Base-by-base conservation (phyloP, 192 early-diverging fungal species). In the Funneliformis geosporum region DNA sequence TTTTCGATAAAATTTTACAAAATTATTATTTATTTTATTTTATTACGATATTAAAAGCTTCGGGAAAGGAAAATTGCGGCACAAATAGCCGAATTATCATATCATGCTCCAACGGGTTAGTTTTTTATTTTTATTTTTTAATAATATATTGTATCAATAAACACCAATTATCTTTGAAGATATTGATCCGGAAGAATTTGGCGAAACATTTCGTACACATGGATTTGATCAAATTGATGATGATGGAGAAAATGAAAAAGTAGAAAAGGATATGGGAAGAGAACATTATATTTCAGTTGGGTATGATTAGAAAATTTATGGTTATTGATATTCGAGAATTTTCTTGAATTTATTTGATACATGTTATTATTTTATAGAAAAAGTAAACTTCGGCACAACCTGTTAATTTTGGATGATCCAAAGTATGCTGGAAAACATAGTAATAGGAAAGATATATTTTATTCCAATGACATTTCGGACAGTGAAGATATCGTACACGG, bases 211-310 rank as follows among this genome's bases (percentile, higher is more conserved):
- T 40, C 77, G 83, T 18, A 78, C 76, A 64, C 82, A 85, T 71
- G 87, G 82, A n/a, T 82, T 86, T 25, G 87, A 83, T 40, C 81
- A 85, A 12, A 84, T 84, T n/a, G 84, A 84, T 59, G 80, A 85
- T n/a, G 84, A 84, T 59, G 80, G 85, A 21, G 90, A 85, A 38
- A 85, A 86, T 21, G 88, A 85, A 8, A 85, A 81, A 3, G 89
- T 89, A 18, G 82, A 79, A 11, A 76, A 90, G 40, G 83, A 85
- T 1, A 75, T 82, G 67, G 85, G 79, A 65, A 90, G 92, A 47
- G 88, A 90, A 70, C 92, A 94, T 80, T 95, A 93, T 73, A 86
- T 92, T 42, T 60, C 83, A 28, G 88, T 95, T 76, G 93, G 92
- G 86, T 87, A 86, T 46, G 79, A 11, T 14, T 65, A 27, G 12